Evolutionary conservation across 2,329 filamentous ascomycete genomes (phyloP), one percentile per base, ranked within the genome.

Genomic region (Laburnicola sp.): DNA sequence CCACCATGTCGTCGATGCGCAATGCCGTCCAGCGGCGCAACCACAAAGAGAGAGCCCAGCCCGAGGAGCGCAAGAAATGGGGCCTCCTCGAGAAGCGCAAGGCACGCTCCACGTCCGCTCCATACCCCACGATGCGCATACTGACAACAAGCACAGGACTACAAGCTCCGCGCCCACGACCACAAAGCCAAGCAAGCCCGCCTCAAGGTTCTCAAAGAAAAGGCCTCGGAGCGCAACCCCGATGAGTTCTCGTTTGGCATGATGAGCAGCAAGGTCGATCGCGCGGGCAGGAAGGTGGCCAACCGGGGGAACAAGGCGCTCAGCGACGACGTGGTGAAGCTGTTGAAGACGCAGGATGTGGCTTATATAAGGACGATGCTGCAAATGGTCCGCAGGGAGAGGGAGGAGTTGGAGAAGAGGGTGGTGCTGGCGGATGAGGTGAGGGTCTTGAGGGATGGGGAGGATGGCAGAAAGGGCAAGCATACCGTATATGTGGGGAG

Each of bases 11-110:
- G 43, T 68, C 65, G 3, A 68, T 69, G 59, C 63, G 64, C 32
- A 73, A 73, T 64, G 68, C 69, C 59, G 69, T 74, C 54, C 84
- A 91, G 63, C 84, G 90, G 75, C 90, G 91, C 68, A 87, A 91
- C 62, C 93, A 97, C 75, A 84, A 87, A 63, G 94, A 97, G 80
- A 87, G 94, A 64, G 89, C 89, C 31, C 94, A 97, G 74, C 89
- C 92, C 35, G 75, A 84, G 57, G 89, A 92, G 70, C 89, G 94
- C 46, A 79, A 86, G 59, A 90, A 90, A 78, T 91, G 91, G 76
- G 94, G 94, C 58, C 83, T 97, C 22, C 86, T 97, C 55, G 94
- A 97, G 74, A 97, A 99, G 78, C 89, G 94, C 81, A 97, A 97
- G 68, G 60, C 58, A 53, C 16, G 35, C 21, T 25, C 27, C 25